Base-by-base conservation (phyloP, 179 eudicot genomes). In the Patellifolia procumbens region DNA sequence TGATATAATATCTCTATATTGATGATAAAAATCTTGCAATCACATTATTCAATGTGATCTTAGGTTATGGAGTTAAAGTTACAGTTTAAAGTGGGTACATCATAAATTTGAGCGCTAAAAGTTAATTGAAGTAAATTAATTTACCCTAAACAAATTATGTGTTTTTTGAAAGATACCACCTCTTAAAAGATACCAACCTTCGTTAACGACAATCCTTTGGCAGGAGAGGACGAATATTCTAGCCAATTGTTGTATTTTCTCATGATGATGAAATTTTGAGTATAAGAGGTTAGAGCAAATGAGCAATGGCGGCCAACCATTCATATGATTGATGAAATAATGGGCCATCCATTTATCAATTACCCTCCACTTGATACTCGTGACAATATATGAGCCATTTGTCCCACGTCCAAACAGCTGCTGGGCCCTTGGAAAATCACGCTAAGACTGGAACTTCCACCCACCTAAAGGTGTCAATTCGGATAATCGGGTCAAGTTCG, bases 351-450 rank as follows among this genome's bases (percentile, higher is more conserved):
- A 68, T 43, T 35, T 28, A 5, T 9, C 55, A 51, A 51, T 51
- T 39, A 62, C 28, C 46, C 8, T 1, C 71, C 71, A 68, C 71
- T 68, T 43, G 71, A 26, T 26, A 45, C 45, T 15, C 2, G 71
- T 68, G 48, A 64, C 68, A 64, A 64, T 20, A n/a, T 20, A 19
- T 64, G 28, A 64, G 48, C 68, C 68, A 64, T 64, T 64, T 64
- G 68, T 64, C 48, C n/a, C 46, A 37, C 17, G 45, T 20, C n/a
- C 46, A 13, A 64, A 20, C 28, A 17, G 17, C 5, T 19, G 20
- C 15, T 5, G 55, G 43, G 13, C 67, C 43, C 11, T 7, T 19
- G 6, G 13, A 19, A 62, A 32, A 62, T 3, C 67, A 6, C 15
- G 63, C 63, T 10, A 59, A 52, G 26, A 52, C 58, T 52, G 26